Conservation (phyloP, 2,329 filamentous ascomycete genomes). For the Colletotrichum orchidophilum region DNA sequence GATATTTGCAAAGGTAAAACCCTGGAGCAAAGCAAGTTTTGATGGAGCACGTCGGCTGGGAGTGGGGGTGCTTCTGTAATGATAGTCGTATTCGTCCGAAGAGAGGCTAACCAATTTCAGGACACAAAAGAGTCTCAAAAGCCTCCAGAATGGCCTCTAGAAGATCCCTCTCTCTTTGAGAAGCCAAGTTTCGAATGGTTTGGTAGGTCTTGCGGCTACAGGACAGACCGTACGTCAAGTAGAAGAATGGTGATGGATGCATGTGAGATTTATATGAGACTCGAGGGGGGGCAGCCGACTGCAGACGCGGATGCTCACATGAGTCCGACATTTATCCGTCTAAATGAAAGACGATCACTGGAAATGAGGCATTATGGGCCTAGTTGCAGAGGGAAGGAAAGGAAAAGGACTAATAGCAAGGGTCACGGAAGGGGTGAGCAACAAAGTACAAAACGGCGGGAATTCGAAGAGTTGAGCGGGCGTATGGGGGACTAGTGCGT, state of each 20-base stretch:
- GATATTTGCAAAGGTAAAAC: no score
- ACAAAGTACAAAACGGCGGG: not conserved
- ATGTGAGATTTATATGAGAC: slow-evolving; percentile 35
- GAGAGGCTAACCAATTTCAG: no score
- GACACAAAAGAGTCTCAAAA: no score
- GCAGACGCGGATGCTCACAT: slow-evolving; percentile 25
- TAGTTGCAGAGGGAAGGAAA: not conserved
- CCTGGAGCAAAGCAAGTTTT: no score
- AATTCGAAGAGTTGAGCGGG: not conserved
- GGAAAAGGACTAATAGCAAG: slow-evolving; percentile 7
- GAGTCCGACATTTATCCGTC: slow-evolving; percentile 42
- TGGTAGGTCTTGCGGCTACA: not conserved
- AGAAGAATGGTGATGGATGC: slow-evolving; percentile 30
- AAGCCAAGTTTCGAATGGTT: not conserved
- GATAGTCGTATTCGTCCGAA: no score
- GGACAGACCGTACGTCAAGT: slow-evolving; percentile 27
- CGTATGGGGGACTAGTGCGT: slow-evolving; percentile 16
- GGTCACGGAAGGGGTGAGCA: slow-evolving; percentile 7
- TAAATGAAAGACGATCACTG: slow-evolving; percentile 36
- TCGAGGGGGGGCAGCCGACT: slow-evolving; percentile 20
- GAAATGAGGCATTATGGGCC: slow-evolving; percentile 1
- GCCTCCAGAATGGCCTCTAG: no score
- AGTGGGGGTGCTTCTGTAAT: no score
- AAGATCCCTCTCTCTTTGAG: not conserved
- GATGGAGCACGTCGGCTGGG: no score